Base-by-base conservation (phyloP, 2,329 filamentous ascomycete species). In the Aureobasidium uvarum region DNA sequence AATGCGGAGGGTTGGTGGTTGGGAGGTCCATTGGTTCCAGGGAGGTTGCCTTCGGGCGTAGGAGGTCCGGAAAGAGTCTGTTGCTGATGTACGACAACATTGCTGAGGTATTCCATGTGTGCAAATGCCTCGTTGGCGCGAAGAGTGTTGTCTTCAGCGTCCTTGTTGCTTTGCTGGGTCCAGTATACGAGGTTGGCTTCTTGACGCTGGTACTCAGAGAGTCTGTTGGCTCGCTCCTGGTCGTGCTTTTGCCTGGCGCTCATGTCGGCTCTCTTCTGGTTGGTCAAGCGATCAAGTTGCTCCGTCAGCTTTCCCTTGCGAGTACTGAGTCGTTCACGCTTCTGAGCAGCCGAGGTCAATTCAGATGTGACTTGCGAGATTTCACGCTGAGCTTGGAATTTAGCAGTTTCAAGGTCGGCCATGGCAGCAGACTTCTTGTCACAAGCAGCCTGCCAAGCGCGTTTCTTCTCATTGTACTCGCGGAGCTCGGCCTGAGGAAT, bases 271-370 rank as follows among this genome's bases (percentile, higher is more conserved):
- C 85, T 87, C 74, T 90, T 90, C 70, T 89, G 89, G 70, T 89
- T 86, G 28, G 84, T 82, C 70, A 92, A 87, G 70, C 87, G 86
- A 65, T 87, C 86, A 70, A 89, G 83, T 75, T 92, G 89, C 69
- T 85, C 87, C 69, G 89, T 86, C 28, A 91, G 85, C 78, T 91
- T 91, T 72, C 83, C 82, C 70, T 90, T 88, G 59, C 90, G 87
- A 31, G 85, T 82, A 64, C 86, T 85, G 48, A 91, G 86, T 77
- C 90, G 90, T 78, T 91, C 90, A 58, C 85, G 84, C 75, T 90
- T 90, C 65, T 86, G 85, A 72, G 87, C 83, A 36, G 88, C 79
- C 68, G 83, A 82, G 23, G 81, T 79, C 71, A 88, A 84, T 66
- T 92, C 89, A 54, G 86, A 83, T 70, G 87, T 85, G 62, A 89